These are phyloP conservation scores for Mariannaea elegans DNA, from an alignment of 2,329 filamentous ascomycete genomes.

Conservation along the genomic window DNA sequence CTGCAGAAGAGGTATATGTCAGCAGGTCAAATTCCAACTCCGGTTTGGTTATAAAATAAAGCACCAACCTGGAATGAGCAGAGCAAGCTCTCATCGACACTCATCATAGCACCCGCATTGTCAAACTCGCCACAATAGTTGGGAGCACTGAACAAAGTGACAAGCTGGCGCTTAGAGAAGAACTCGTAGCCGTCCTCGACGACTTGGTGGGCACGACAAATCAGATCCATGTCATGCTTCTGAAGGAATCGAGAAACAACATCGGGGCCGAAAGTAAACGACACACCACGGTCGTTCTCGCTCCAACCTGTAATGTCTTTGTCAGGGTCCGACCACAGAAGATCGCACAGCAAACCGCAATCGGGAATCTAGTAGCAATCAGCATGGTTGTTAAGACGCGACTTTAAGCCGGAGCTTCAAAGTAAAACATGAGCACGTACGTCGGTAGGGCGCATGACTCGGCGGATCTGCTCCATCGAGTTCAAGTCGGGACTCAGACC, in stretches of 20 bases:
- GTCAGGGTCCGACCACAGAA: slow-evolving; percentile 98
- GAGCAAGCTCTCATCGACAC: slow-evolving; percentile 95
- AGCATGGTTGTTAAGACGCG: background rate
- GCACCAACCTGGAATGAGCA: slow-evolving; percentile 93
- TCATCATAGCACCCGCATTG: slow-evolving; percentile 99
- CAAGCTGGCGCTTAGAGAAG: slow-evolving; percentile 97
- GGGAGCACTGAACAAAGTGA: slow-evolving; percentile 96
- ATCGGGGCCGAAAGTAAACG: slow-evolving; percentile 97
- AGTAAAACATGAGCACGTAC: slow-evolving; percentile 66
- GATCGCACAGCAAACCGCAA: slow-evolving; percentile 95
- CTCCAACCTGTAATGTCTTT: slow-evolving; percentile 99
- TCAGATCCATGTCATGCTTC: slow-evolving; percentile 99
- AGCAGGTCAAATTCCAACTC: slow-evolving; percentile 5
- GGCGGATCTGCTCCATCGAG: slow-evolving; percentile 99
- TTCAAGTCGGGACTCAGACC: slow-evolving; percentile 96
- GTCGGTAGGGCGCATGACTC: slow-evolving; percentile 98
- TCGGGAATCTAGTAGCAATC: slow-evolving; percentile 80
- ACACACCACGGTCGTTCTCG: slow-evolving; percentile 98
- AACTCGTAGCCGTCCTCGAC: slow-evolving; percentile 99
- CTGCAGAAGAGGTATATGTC: slow-evolving; percentile 53
- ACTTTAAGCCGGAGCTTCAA: background rate
- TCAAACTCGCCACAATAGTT: slow-evolving; percentile 99
- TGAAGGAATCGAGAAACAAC: slow-evolving; percentile 97
- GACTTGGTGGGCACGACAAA: slow-evolving; percentile 98
- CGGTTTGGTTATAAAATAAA: background rate